Evolutionary conservation across 495 filamentous ascomycete genomes (phyloP).

Genomic region (Aspergillus olivimuriae): DNA sequence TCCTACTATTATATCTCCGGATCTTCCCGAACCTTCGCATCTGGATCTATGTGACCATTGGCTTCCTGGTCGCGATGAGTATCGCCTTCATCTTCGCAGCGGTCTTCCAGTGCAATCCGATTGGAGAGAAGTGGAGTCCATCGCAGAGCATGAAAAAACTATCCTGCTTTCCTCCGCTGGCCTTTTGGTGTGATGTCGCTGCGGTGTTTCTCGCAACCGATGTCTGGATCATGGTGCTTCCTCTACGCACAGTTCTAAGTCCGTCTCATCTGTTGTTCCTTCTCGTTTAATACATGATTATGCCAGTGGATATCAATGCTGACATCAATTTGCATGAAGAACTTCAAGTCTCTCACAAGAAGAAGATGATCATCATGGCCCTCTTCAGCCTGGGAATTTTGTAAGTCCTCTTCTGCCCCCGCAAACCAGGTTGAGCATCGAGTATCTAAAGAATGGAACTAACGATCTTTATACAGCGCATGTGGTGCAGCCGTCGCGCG

Average conservation of each 20-base stretch:
- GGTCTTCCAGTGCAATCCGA: slow-evolving; percentile 9
- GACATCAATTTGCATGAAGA: no score
- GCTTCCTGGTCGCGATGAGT: slow-evolving; percentile 10
- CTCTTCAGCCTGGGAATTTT: not conserved
- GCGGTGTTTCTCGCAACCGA: slow-evolving; percentile 8
- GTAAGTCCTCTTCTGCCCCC: not conserved
- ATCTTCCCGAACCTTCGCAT: slow-evolving; percentile 9
- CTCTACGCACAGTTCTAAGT: slow-evolving; percentile 8
- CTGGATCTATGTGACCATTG: slow-evolving; percentile 5
- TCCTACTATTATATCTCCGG: slow-evolving; percentile 10
- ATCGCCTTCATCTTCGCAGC: slow-evolving; percentile 10
- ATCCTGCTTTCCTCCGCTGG: slow-evolving; percentile 7
- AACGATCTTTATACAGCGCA: no score
- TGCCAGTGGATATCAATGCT: no score
- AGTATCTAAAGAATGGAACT: no score
- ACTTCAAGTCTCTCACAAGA: no score
- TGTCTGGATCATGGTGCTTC: slow-evolving; percentile 10
- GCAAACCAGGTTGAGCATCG: not conserved
- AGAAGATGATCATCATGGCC: not conserved
- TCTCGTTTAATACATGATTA: no score
- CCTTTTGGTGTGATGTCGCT: slow-evolving; percentile 9
- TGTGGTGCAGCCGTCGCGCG: slow-evolving; percentile 10
- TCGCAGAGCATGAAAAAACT: slow-evolving; percentile 3
- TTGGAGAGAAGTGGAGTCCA: slow-evolving; percentile 4
- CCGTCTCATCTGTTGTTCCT: not conserved